Evolutionary conservation across 2,329 filamentous ascomycete genomes (phyloP).

Genomic region (Biscogniauxia sp.): DNA sequence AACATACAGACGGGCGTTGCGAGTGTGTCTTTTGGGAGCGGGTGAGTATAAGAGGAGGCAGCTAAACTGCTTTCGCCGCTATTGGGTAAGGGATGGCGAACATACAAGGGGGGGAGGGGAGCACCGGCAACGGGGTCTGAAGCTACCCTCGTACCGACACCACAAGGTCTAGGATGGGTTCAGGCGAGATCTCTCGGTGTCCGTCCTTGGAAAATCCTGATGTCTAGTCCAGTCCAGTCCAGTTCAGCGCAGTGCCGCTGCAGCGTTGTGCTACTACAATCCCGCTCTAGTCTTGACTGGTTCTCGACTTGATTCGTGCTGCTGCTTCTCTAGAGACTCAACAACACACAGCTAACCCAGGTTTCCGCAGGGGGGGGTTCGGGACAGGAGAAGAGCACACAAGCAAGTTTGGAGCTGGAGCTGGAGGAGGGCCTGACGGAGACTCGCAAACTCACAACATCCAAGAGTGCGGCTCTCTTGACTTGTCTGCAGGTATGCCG

Average conservation of each 20-base stretch:
- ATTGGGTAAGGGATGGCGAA: conserved; percentile 23
- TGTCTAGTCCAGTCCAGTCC: conserved; percentile 19
- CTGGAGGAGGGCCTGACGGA: conserved; percentile 8
- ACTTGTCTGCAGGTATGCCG: conserved; percentile 18
- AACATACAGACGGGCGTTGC: conserved; percentile 38
- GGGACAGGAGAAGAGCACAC: not conserved
- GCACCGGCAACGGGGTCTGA: conserved; percentile 22
- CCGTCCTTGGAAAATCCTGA: conserved; percentile 22
- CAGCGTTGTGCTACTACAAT: conserved; percentile 30
- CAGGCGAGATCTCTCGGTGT: conserved; percentile 22
- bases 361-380: not conserved
- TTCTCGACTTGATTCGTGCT: conserved; percentile 7
- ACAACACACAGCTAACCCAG: conserved; percentile 8
- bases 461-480: conserved; percentile 21
- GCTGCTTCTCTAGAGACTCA: conserved; percentile 13
- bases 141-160: conserved; percentile 27
- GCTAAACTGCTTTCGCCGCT: conserved; percentile 23
- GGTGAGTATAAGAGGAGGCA: conserved; percentile 22
- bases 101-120: conserved; percentile 24
- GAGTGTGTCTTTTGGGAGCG: conserved; percentile 19
- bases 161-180: conserved; percentile 22
- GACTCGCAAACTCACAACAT: conserved; percentile 23
- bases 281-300: conserved; percentile 18
- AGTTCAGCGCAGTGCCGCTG: conserved; percentile 22
- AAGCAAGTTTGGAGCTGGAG: not conserved